These are phyloP conservation scores for Hirsutella thompsonii DNA, from an alignment of 2,329 filamentous ascomycete species.

Conservation along the genomic window DNA sequence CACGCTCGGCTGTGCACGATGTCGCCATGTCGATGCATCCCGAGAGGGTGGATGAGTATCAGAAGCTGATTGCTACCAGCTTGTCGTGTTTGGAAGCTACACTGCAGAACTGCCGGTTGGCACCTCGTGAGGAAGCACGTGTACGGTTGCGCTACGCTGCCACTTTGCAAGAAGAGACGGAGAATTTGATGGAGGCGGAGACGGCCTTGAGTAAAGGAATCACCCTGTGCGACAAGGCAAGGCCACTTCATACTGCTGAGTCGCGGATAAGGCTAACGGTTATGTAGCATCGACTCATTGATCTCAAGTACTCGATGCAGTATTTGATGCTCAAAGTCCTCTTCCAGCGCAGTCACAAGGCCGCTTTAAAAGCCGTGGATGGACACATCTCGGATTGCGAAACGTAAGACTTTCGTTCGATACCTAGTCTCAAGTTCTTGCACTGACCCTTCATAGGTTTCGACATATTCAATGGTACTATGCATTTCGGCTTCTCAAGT, in stretches of 20 bases:
- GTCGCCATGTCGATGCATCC: conserved; percentile 23
- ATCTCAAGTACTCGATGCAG: conserved; percentile 67
- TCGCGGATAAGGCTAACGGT: conserved; percentile 1
- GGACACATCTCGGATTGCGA: conserved; percentile 55
- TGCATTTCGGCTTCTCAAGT: conserved; percentile 61
- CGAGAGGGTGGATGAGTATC: conserved; percentile 48
- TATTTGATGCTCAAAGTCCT: conserved; percentile 59
- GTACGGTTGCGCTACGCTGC: conserved; percentile 59
- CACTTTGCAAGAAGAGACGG: conserved; percentile 61
- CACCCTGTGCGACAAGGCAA: conserved; percentile 52
- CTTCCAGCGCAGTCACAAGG: conserved; percentile 58
- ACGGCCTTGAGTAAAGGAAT: conserved; percentile 60
- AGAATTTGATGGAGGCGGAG: conserved; percentile 62
- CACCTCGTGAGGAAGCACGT: conserved; percentile 55
- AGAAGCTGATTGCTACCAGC: conserved; percentile 58
- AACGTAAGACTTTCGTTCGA: conserved; percentile 32
- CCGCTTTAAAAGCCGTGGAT: conserved; percentile 60
- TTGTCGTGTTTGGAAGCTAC: conserved; percentile 61
- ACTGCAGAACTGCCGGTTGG: conserved; percentile 45
- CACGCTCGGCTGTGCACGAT: conserved; percentile 40
- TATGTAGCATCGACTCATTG: conserved; percentile 28
- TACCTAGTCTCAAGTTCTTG: too few species aligned
- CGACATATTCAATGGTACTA: conserved; percentile 64
- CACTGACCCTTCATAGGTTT: conserved; percentile 29
- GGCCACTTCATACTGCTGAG: background rate